phyloP scores from a whole-genome alignment of 2,329 filamentous ascomycete genomes.

The Graphilbum fragrans region DNA sequence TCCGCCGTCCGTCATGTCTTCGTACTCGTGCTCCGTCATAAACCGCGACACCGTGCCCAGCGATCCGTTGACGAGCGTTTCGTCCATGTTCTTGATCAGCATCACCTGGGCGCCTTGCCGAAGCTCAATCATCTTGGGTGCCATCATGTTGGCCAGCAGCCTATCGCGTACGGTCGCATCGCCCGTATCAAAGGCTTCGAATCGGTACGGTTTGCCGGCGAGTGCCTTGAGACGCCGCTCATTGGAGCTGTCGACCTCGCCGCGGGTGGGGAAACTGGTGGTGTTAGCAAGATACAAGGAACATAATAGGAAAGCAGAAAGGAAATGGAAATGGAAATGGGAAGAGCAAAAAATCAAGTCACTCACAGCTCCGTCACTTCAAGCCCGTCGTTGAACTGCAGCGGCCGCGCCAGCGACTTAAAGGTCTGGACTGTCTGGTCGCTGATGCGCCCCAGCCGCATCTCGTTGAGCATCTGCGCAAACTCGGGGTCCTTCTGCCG shows the following conservation, averaged over 20 bases:
- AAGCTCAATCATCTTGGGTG: constrained; percentile 64
- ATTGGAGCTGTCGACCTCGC: constrained; percentile 85
- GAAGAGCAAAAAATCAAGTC: not conserved
- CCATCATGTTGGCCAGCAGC: constrained; percentile 83
- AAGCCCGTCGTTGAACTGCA: constrained; percentile 61
- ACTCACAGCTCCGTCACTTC: constrained; percentile 72
- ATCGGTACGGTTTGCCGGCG: constrained; percentile 54
- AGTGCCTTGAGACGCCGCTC: constrained; percentile 59
- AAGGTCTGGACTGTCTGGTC: constrained; percentile 69
- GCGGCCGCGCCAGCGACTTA: constrained; percentile 55
- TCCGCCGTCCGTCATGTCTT: constrained; percentile 11
- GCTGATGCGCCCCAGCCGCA: constrained; percentile 77
- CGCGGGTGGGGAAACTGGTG: constrained; percentile 65
- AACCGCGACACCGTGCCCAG: constrained; percentile 77
- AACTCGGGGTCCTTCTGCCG: constrained; percentile 87
- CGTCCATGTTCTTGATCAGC: constrained; percentile 99
- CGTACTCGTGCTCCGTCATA: constrained; percentile 39
- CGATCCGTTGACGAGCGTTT: constrained; percentile 85
- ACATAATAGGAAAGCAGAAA: constrained; percentile 11
- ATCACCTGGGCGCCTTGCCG: constrained; percentile 95
- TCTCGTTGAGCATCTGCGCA: constrained; percentile 92
- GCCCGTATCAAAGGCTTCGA: constrained; percentile 64
- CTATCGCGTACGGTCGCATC: constrained; percentile 62
- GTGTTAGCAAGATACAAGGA: no score
- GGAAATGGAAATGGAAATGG: not conserved